phyloP scores from a whole-genome alignment of 75 land plant genomes.

The Cunninghamia lanceolata region DNA sequence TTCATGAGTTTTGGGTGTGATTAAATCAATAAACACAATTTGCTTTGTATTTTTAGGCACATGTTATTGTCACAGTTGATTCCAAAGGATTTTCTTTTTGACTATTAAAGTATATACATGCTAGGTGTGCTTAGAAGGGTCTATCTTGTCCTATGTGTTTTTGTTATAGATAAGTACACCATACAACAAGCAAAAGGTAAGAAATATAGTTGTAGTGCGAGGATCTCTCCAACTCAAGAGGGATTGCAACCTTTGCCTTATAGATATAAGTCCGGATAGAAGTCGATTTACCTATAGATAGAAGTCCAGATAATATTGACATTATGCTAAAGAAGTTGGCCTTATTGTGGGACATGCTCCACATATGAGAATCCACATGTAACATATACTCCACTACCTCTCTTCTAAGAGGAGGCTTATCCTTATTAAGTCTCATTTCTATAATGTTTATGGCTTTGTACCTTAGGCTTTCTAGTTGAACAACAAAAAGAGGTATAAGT shows the following conservation, averaged over 20 bases:
- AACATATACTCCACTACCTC: slow-evolving; percentile 74
- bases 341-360: slow-evolving; percentile 77
- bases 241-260: slow-evolving; percentile 46
- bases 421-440: slow-evolving; percentile 43
- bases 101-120: too few relatives aligned
- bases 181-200: slow-evolving; percentile 35
- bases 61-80: too few relatives aligned
- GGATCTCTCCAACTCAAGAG: slow-evolving; percentile 79
- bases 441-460: slow-evolving; percentile 64
- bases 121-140: too few relatives aligned
- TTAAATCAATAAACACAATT: too few relatives aligned
- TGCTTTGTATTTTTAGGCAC: too few relatives aligned
- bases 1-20: too few relatives aligned
- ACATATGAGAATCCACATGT: slow-evolving; percentile 73
- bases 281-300: slow-evolving; percentile 25
- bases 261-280: too few relatives aligned
- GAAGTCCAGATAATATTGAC: slow-evolving; percentile 41
- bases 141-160: too few relatives aligned
- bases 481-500: slow-evolving; percentile 60
- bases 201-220: slow-evolving; percentile 45
- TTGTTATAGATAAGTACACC: too few relatives aligned
- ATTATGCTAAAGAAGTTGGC: slow-evolving; percentile 58
- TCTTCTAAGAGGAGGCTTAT: slow-evolving; percentile 63
- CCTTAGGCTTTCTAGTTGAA: slow-evolving; percentile 50
- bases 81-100: too few relatives aligned